phyloP scores from a whole-genome alignment of 495 filamentous ascomycete genomes.

The Annulohypoxylon bovei region DNA sequence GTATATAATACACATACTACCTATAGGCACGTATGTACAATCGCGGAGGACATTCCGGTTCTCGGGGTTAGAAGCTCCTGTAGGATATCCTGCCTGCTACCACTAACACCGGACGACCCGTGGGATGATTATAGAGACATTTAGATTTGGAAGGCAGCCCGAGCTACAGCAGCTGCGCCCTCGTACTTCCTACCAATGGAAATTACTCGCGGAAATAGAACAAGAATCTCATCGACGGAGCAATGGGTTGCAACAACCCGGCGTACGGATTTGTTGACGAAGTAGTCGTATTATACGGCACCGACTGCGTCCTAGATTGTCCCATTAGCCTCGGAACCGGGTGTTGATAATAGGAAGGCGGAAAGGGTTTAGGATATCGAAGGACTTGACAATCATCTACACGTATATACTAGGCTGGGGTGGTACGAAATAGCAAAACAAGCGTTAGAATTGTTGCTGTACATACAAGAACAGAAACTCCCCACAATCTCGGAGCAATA shows the following conservation, averaged over 20 bases:
- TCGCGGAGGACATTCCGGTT: not conserved
- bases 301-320: conserved; percentile 7
- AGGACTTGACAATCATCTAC: too few relatives aligned
- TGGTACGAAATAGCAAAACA: too few relatives aligned
- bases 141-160: conserved; percentile 44
- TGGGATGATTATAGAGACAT: conserved; percentile 15
- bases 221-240: conserved; percentile 42
- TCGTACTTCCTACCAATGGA: conserved; percentile 40
- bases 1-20: too few relatives aligned
- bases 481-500: too few relatives aligned
- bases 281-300: conserved; percentile 20
- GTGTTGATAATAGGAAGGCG: conserved; percentile 6
- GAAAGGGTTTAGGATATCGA: not conserved
- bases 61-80: not conserved
- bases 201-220: conserved; percentile 9
- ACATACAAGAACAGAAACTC: too few relatives aligned
- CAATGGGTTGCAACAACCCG: conserved; percentile 46
- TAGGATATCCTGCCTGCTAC: not conserved
- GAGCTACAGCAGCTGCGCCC: conserved; percentile 47
- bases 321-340: conserved; percentile 15
- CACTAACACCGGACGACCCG: not conserved
- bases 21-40: not conserved
- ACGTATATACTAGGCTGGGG: too few relatives aligned
- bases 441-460: too few relatives aligned
- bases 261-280: conserved; percentile 28